These are phyloP conservation scores for Boletus rufocinnamomeus DNA, from an alignment of 768 basidiomycete species.

Conservation along the genomic window DNA sequence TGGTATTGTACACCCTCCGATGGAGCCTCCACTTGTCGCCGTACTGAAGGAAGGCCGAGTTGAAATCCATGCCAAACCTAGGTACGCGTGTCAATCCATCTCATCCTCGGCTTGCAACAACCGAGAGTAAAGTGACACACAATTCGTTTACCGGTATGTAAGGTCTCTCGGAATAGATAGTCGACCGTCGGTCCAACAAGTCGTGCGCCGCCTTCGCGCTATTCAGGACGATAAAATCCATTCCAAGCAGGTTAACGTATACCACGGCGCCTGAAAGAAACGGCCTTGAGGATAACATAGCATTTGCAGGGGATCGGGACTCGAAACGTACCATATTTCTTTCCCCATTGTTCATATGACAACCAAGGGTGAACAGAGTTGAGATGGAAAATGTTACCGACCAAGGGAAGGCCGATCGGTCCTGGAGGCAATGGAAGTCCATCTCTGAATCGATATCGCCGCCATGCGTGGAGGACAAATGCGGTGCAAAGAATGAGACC, in stretches of 20 bases:
- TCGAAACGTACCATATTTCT: constrained; percentile 29
- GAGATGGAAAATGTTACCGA: constrained; percentile 28
- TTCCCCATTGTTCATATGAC: constrained; percentile 38
- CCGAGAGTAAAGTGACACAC: constrained; percentile 12
- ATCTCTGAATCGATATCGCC: constrained; percentile 8
- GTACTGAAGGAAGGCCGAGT: constrained; percentile 31
- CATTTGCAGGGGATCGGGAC: not conserved
- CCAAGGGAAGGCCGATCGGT: constrained; percentile 46
- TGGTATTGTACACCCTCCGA: constrained; percentile 28
- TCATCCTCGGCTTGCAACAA: not conserved
- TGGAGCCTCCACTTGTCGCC: constrained; percentile 34
- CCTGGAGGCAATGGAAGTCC: constrained; percentile 48
- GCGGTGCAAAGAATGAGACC: constrained; percentile 6
- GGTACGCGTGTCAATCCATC: not conserved
- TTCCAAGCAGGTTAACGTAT: constrained; percentile 30
- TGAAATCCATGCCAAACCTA: constrained; percentile 36
- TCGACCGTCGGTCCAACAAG: constrained; percentile 30
- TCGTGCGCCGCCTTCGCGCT: constrained; percentile 23
- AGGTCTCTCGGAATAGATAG: constrained; percentile 32
- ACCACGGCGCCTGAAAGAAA: constrained; percentile 24
- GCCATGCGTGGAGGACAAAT: constrained; percentile 18
- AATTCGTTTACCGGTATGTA: constrained; percentile 21
- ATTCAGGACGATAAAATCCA: constrained; percentile 32
- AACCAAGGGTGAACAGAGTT: constrained; percentile 31
- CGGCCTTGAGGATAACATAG: not conserved